phyloP scores from a whole-genome alignment of 768 basidiomycete species.

The Tulasnella sp. region DNA sequence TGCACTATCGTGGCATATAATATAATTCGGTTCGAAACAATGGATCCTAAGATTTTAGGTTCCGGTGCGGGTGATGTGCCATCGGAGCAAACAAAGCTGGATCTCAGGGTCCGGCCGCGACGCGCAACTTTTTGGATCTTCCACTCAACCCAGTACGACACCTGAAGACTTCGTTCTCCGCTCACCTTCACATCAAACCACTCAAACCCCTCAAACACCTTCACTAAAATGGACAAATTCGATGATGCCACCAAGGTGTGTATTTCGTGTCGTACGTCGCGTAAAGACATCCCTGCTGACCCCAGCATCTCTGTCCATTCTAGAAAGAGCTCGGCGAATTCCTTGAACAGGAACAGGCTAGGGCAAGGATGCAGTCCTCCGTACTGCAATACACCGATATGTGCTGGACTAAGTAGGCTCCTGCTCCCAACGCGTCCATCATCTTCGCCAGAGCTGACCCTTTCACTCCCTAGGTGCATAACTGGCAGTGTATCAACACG shows the following conservation, averaged over 20 bases:
- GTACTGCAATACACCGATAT: slow-evolving; percentile 64
- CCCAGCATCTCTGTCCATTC: not conserved
- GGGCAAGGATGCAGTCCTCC: slow-evolving; percentile 59
- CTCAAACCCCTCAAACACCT: not conserved
- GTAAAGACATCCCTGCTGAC: not conserved
- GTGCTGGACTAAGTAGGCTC: slow-evolving; percentile 88
- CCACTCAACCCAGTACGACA: not conserved
- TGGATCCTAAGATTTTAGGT: no score
- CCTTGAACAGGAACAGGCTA: slow-evolving; percentile 77
- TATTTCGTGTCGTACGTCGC: not conserved
- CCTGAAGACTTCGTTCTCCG: not conserved
- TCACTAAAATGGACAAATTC: slow-evolving; percentile 51
- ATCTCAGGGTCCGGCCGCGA: not conserved
- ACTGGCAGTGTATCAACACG: slow-evolving; percentile 70
- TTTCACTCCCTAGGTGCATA: slow-evolving; percentile 56
- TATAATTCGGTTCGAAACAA: no score
- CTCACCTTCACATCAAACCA: not conserved
- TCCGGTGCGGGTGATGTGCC: not conserved
- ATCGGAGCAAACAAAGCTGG: not conserved
- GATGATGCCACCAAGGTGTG: slow-evolving; percentile 74
- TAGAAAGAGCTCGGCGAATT: slow-evolving; percentile 81
- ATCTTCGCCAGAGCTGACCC: not conserved
- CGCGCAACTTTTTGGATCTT: slow-evolving; percentile 5
- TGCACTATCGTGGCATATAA: no score
- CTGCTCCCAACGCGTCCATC: slow-evolving; percentile 1